These are phyloP conservation scores for Myrica gale DNA, from an alignment of 306 rosid species.

Conservation along the genomic window DNA sequence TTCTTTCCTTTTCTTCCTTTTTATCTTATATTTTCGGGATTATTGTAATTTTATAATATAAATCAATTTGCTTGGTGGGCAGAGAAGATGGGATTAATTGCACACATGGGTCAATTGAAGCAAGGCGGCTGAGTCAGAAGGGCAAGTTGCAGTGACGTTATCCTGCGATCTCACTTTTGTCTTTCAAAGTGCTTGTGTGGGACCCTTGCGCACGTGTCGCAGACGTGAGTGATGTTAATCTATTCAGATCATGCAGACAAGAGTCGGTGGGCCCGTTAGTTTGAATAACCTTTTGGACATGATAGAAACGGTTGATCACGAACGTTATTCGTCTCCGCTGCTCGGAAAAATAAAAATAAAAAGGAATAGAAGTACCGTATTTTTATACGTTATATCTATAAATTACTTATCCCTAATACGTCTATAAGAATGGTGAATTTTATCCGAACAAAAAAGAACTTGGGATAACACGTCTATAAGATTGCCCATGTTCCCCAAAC, in stretches of 20 bases:
- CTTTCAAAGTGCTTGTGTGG: background rate
- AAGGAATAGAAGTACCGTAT: too few relatives aligned
- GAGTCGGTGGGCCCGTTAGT: background rate
- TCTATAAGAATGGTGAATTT: too few relatives aligned
- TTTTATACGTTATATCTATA: too few relatives aligned
- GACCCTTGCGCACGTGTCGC: background rate
- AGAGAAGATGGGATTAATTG: conserved; percentile 19
- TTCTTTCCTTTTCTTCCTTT: background rate
- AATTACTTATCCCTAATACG: too few relatives aligned
- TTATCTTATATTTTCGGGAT: background rate
- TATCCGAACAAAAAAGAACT: too few relatives aligned
- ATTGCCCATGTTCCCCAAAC: too few relatives aligned
- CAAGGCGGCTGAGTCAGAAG: conserved; percentile 59
- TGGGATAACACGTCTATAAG: too few relatives aligned
- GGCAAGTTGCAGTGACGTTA: conserved; percentile 27
- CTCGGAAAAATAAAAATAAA: too few relatives aligned
- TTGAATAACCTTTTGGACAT: conserved; percentile 7
- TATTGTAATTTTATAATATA: background rate
- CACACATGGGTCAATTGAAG: conserved; percentile 65
- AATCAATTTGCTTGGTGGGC: conserved; percentile 4
- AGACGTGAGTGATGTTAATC: conserved; percentile 6
- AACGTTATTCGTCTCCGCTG: too few relatives aligned
- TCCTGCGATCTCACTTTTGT: background rate
- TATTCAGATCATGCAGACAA: background rate
- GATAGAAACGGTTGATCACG: too few relatives aligned